phyloP scores from a whole-genome alignment of 2,329 filamentous ascomycete species.

The Aaosphaeria pasadenensis region DNA sequence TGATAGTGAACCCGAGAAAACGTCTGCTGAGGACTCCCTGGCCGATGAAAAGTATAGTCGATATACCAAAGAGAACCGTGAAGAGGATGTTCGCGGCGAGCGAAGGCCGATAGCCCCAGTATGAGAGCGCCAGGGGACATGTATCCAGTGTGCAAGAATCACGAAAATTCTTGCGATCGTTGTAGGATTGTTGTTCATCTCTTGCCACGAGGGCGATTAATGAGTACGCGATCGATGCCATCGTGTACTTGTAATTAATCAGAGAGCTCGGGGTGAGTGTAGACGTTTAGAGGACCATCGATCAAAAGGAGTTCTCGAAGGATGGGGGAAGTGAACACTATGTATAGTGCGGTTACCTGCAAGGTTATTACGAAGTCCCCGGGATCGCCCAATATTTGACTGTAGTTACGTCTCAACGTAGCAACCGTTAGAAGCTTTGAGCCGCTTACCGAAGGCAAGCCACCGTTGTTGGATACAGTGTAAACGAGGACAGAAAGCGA shows the following conservation, averaged over 20 bases:
- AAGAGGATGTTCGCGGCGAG: constrained; percentile 42
- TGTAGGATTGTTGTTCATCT: constrained; percentile 7
- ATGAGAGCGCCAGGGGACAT: constrained; percentile 39
- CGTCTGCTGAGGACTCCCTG: constrained; percentile 37
- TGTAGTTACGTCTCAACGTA: too few species aligned
- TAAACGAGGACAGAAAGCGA: too few species aligned
- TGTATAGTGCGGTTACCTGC: too few species aligned
- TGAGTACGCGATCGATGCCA: constrained; percentile 4
- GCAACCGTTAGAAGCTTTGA: too few species aligned
- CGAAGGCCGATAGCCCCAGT: constrained; percentile 45
- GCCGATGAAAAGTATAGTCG: constrained; percentile 34
- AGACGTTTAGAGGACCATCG: too few species aligned
- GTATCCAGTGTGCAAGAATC: constrained; percentile 34
- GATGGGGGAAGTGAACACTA: too few species aligned
- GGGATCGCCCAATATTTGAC: too few species aligned
- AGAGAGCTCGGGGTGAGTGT: too few species aligned
- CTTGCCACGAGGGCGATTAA: constrained; percentile 1
- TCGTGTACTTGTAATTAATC: not conserved
- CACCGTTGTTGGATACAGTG: too few species aligned
- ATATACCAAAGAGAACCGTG: constrained; percentile 43
- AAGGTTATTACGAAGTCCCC: too few species aligned
- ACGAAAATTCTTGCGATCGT: constrained; percentile 16
- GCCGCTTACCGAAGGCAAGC: too few species aligned
- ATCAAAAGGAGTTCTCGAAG: too few species aligned
- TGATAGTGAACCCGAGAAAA: constrained; percentile 43